phyloP scores from a whole-genome alignment of 2,329 filamentous ascomycete genomes.

The Magnaporthiopsis incrustans region DNA sequence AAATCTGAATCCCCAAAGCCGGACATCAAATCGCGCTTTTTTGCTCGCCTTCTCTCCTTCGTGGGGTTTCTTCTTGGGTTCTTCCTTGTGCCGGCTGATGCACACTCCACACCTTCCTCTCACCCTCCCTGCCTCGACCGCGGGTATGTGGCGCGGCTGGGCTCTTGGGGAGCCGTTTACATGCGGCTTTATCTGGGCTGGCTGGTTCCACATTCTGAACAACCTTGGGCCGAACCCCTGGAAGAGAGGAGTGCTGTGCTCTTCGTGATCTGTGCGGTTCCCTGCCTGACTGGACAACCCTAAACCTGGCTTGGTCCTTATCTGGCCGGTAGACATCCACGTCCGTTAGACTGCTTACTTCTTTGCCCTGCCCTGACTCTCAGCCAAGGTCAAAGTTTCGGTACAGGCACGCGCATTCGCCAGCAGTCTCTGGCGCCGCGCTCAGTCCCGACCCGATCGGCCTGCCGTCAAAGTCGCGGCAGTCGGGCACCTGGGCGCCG shows the following conservation, averaged over 20 bases:
- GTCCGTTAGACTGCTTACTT: background rate
- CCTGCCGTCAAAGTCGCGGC: conserved; percentile 32
- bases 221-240: background rate
- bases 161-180: background rate
- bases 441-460: conserved; percentile 27
- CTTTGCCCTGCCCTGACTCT: background rate
- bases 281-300: too few species aligned
- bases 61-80: background rate
- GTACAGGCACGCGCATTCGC: conserved; percentile 31
- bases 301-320: background rate
- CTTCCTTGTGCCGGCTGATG: background rate
- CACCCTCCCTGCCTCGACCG: background rate
- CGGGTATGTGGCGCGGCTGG: background rate
- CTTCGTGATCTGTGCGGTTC: too few species aligned
- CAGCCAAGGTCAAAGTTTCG: conserved; percentile 21
- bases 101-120: background rate
- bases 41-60: background rate
- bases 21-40: background rate
- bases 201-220: background rate
- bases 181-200: too few species aligned
- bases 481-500: conserved; percentile 43
- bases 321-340: too few species aligned
- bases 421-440: conserved; percentile 24
- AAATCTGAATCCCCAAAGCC: background rate
- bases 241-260: too few species aligned